Conservation (phyloP, 1,284 basidiomycete species). For the Tilletia indica region DNA sequence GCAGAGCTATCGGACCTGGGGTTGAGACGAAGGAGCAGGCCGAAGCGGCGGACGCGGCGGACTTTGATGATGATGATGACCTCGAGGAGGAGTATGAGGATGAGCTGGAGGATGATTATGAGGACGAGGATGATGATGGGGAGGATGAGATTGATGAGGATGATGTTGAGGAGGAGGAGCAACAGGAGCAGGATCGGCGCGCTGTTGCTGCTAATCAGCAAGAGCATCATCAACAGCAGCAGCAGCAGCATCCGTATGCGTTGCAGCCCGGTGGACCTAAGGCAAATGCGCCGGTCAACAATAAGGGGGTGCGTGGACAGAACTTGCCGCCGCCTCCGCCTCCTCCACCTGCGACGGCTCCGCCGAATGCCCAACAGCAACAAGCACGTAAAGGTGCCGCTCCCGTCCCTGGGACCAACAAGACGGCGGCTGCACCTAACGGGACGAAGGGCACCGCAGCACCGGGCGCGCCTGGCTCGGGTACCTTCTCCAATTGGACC, state of each 20-base stretch:
- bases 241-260: not conserved
- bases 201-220: not conserved
- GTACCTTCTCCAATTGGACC: conserved; percentile 66
- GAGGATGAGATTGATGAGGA: conserved; percentile 50
- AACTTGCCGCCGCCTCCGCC: not conserved
- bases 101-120: conserved; percentile 60
- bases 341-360: conserved; percentile 11
- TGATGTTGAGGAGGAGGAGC: conserved; percentile 38
- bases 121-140: conserved; percentile 48
- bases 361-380: conserved; percentile 1
- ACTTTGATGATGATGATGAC: conserved; percentile 47
- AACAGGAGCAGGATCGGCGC: not conserved
- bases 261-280: conserved; percentile 2
- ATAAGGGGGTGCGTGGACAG: not conserved
- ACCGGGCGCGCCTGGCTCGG: conserved; percentile 55
- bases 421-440: not conserved
- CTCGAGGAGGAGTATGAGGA: conserved; percentile 59
- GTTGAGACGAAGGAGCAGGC: conserved; percentile 12
- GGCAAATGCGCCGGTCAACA: not conserved
- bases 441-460: not conserved
- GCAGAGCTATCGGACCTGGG: not conserved
- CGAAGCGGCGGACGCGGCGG: conserved; percentile 3
- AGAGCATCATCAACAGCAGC: not conserved
- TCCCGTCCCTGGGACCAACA: not conserved
- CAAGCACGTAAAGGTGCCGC: not conserved